phyloP scores from a whole-genome alignment of 2,329 filamentous ascomycete species.

The Epichloe typhina region DNA sequence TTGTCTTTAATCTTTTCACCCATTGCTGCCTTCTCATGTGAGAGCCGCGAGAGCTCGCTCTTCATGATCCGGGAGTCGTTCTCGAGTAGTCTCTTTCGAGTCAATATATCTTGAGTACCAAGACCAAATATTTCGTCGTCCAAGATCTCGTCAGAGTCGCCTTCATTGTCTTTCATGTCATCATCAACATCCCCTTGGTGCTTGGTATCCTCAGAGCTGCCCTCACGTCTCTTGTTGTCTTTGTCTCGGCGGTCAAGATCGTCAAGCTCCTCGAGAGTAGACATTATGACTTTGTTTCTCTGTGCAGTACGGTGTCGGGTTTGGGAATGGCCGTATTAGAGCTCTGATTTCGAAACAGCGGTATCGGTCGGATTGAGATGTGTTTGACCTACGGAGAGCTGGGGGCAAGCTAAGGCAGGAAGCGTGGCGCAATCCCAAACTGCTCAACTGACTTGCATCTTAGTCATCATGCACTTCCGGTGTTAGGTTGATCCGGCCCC shows the following conservation, averaged over 20 bases:
- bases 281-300: conserved; percentile 42
- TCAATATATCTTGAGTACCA: conserved; percentile 89
- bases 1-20: conserved; percentile 99
- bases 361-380: neutral
- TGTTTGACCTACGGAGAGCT: neutral
- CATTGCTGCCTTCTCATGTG: conserved; percentile 93
- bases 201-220: conserved; percentile 20
- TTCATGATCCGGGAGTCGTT: conserved; percentile 98
- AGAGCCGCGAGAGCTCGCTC: conserved; percentile 87
- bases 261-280: conserved; percentile 83
- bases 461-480: neutral
- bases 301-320: neutral
- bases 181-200: conserved; percentile 51
- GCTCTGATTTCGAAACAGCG: neutral
- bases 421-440: conserved; percentile 8
- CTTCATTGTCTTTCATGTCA: conserved; percentile 76
- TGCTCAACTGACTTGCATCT: neutral
- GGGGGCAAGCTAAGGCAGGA: conserved; percentile 8
- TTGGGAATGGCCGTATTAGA: neutral
- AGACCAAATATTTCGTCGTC: conserved; percentile 89
- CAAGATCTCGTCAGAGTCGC: conserved; percentile 65
- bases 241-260: conserved; percentile 71
- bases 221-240: conserved; percentile 47
- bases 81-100: conserved; percentile 80
- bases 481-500: neutral